Percentiles rank a stretch among this genome's conserved stretches.
phyloP scores from a whole-genome alignment of 306 rosid species.

The Malus sylvestris region DNA sequence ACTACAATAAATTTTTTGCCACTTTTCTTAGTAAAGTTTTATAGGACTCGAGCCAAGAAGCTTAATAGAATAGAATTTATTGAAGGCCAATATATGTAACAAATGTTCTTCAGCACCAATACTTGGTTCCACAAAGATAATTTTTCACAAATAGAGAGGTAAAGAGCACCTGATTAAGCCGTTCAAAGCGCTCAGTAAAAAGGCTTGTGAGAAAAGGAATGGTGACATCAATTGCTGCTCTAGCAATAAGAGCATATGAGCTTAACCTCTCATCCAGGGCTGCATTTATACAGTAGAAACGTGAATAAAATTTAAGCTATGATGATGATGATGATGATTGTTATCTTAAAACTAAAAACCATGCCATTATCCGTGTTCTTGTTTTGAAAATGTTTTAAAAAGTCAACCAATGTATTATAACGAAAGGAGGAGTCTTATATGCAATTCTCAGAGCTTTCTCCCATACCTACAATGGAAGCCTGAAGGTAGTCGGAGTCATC shows the following conservation, averaged over 20 bases:
- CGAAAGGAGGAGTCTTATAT: not conserved
- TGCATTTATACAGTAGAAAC: conserved; percentile 33
- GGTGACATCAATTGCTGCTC: conserved; percentile 69
- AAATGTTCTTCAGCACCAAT: not conserved
- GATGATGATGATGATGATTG: not conserved
- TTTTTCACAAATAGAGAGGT: conserved; percentile 8
- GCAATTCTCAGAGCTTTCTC: conserved; percentile 9
- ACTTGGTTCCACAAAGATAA: not conserved
- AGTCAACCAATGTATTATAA: conserved; percentile 2
- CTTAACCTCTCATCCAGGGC: conserved; percentile 96
- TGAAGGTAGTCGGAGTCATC: conserved; percentile 68
- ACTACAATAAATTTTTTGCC: too few relatives aligned
- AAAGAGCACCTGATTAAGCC: conserved; percentile 66
- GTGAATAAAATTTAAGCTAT: not conserved
- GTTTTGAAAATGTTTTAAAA: not conserved
- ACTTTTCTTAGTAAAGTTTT: not conserved
- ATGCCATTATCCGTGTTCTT: not conserved
- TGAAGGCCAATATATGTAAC: not conserved
- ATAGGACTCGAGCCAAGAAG: not conserved
- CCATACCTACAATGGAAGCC: conserved; percentile 76
- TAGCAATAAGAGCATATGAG: conserved; percentile 90
- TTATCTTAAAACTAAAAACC: too few relatives aligned
- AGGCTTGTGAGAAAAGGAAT: conserved; percentile 65
- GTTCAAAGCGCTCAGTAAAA: conserved; percentile 59
- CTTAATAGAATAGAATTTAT: not conserved